Evolutionary conservation across 1,284 basidiomycete species (phyloP).

Genomic region (Pascua sp.): DNA sequence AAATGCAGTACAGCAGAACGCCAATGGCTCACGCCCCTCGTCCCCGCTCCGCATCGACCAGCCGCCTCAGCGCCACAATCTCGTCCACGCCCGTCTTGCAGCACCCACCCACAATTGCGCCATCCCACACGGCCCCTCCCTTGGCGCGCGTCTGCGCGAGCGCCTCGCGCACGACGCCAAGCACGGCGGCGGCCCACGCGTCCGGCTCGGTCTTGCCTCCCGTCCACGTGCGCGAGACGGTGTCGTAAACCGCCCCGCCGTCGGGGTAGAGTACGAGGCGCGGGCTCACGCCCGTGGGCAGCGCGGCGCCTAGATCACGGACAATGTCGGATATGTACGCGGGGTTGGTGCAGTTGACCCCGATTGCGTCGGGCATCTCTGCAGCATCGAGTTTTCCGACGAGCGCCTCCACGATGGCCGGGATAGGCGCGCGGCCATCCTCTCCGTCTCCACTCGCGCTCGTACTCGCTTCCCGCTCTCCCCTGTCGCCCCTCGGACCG

Average conservation of each 20-base stretch:
- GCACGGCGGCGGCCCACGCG: slow-evolving; percentile 55
- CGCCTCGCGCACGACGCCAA: slow-evolving; percentile 32
- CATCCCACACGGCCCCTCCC: slow-evolving; percentile 52
- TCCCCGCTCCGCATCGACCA: background rate
- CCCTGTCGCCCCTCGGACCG: slow-evolving; percentile 3
- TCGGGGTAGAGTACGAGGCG: slow-evolving; percentile 68
- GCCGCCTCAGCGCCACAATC: slow-evolving; percentile 49
- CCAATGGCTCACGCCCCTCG: no score
- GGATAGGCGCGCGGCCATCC: slow-evolving; percentile 34
- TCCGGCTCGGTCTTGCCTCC: slow-evolving; percentile 18
- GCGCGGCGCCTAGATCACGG: slow-evolving; percentile 28
- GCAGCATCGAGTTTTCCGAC: slow-evolving; percentile 10
- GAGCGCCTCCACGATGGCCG: slow-evolving; percentile 50
- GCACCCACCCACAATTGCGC: slow-evolving; percentile 66
- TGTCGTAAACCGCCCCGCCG: slow-evolving; percentile 61
- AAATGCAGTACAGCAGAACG: no score
- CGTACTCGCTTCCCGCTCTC: slow-evolving; percentile 51
- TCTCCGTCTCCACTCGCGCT: background rate
- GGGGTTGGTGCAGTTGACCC: slow-evolving; percentile 66
- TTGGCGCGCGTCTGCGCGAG: slow-evolving; percentile 7
- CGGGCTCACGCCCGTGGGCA: background rate
- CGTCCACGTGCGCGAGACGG: slow-evolving; percentile 55
- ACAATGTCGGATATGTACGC: slow-evolving; percentile 49
- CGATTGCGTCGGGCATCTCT: slow-evolving; percentile 55
- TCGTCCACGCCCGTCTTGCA: slow-evolving; percentile 62